Evolutionary conservation across 1,284 basidiomycete species (phyloP).

Genomic region (Coriolopsis trogii): DNA sequence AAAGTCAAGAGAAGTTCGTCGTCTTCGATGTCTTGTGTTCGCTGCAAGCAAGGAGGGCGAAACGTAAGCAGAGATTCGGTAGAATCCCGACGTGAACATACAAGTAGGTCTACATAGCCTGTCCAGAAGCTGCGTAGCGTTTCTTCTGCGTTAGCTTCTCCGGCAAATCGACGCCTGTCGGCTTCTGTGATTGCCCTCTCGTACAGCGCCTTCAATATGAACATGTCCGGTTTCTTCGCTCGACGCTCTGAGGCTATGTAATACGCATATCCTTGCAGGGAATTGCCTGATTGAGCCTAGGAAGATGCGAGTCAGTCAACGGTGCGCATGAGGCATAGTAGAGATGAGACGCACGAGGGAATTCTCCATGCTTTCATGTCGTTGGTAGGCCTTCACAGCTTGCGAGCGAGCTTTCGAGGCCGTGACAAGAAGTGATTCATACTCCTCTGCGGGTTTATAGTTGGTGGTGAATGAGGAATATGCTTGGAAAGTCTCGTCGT

Average conservation of each 20-base stretch:
- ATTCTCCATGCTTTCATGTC: constrained; percentile 62
- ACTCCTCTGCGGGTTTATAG: constrained; percentile 71
- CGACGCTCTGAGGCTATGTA: constrained; percentile 70
- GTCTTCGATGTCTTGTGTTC: constrained; percentile 46
- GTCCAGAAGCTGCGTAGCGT: constrained; percentile 64
- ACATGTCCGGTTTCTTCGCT: constrained; percentile 64
- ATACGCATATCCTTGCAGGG: constrained; percentile 61
- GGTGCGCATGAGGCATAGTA: neutral
- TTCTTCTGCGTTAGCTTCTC: constrained; percentile 57
- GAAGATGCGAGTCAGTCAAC: neutral
- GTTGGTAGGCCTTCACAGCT: constrained; percentile 62
- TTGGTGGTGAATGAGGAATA: constrained; percentile 89
- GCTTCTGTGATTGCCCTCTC: constrained; percentile 81
- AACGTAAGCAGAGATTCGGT: neutral
- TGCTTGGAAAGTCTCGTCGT: constrained; percentile 78
- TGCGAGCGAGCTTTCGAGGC: constrained; percentile 72
- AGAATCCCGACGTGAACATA: constrained; percentile 24
- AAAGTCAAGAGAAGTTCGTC: constrained; percentile 46
- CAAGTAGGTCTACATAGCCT: constrained; percentile 63
- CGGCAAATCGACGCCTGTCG: constrained; percentile 54
- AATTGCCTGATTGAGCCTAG: constrained; percentile 49
- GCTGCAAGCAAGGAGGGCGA: constrained; percentile 38
- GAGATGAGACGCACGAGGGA: constrained; percentile 49
- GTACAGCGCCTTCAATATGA: constrained; percentile 64
- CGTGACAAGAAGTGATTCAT: constrained; percentile 74